Evolutionary conservation across 768 basidiomycete genomes (phyloP), one percentile per base, ranked within the genome.

Genomic region (Collybia sp.): DNA sequence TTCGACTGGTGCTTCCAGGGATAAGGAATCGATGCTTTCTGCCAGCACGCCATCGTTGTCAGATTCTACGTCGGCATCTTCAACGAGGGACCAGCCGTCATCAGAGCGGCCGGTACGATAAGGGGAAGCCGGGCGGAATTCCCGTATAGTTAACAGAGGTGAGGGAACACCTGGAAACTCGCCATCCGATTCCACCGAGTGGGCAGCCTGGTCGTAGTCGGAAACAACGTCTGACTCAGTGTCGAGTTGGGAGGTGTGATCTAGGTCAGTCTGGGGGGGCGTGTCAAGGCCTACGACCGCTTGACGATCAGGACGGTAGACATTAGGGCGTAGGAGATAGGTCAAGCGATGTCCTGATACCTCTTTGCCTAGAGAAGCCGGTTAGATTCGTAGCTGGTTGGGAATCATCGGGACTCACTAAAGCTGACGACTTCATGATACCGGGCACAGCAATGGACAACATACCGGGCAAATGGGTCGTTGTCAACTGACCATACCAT

Each of bases 371-470:
- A 47, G 5, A 12, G 35, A 38, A 35, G 43, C 33, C 12, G 17
- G 34, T 40, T 32, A 45, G 17, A 10, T 18, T 37, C 6, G 13
- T 10, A 6, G 13, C 10, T 37, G n/a, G 35, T 6, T n/a, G 17
- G 17, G 10, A n/a, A 10, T 37, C 4, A n/a, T 37, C 10, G 10
- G 13, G 13, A 71, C 85, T 55, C 62, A 88, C 88, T 91, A 70
- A 82, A 92, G 66, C 85, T 86, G 55, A 91, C 83, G 48, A 92
- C 62, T 47, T 81, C 80, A 60, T 90, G 79, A 63, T 84, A 91
- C 32, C 88, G 72, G 35, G 88, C 87, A 48, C 85, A 83, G 53
- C 88, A 91, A 52, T 93, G 89, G 5, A 91, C 80, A 39, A 91
- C 77, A 55, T 88, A 91, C 30, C 89, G 75, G 20, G 84, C 80